These are phyloP conservation scores for Leccinum griseonigrum DNA, from an alignment of 1,284 basidiomycete species.

Conservation along the genomic window DNA sequence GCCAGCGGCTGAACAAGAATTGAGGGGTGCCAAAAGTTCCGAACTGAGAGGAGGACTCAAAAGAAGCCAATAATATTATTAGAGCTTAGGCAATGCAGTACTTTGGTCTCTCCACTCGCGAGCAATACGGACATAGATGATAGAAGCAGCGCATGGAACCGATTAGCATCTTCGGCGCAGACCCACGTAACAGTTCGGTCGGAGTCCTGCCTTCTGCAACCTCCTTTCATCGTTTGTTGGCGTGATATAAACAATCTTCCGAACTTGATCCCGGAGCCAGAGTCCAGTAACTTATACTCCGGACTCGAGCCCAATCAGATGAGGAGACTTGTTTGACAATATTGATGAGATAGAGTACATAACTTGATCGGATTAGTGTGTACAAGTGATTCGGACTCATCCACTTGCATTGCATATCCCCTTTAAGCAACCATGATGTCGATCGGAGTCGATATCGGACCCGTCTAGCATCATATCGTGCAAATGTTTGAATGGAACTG, in stretches of 20 bases:
- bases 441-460: constrained; percentile 11
- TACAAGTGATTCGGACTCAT: neutral
- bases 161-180: constrained; percentile 20
- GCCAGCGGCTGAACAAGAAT: neutral
- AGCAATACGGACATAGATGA: constrained; percentile 1
- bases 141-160: constrained; percentile 8
- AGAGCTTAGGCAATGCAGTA: neutral
- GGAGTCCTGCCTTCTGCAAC: neutral
- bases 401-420: constrained; percentile 20
- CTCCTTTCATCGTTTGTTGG: neutral
- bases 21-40: constrained; percentile 3
- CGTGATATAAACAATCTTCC: neutral
- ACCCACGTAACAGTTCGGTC: constrained; percentile 15
- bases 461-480: neutral
- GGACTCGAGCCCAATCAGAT: neutral
- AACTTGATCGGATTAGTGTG: neutral
- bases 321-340: neutral
- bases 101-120: neutral
- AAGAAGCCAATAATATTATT: neutral
- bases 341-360: neutral
- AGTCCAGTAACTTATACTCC: neutral
- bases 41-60: constrained; percentile 8
- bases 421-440: constrained; percentile 4
- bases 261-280: neutral
- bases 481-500: neutral